These are phyloP conservation scores for Gorgonomyces haynaldii DNA, from an alignment of 192 early-diverging fungal species.

Conservation along the genomic window DNA sequence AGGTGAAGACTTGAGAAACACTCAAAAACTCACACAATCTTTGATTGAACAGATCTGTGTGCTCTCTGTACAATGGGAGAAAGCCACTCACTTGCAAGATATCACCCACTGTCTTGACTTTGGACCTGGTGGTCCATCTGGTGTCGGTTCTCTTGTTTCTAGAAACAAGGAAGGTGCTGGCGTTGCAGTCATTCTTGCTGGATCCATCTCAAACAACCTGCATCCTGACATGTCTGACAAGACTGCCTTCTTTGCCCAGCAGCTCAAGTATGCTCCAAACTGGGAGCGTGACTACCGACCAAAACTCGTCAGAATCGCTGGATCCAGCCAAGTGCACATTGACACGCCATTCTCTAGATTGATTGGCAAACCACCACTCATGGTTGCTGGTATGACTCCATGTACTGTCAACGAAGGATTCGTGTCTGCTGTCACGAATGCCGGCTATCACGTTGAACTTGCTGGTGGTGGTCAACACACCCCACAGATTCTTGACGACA, in stretches of 20 bases:
- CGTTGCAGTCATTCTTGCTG: slow-evolving; percentile 57
- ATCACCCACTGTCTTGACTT: slow-evolving; percentile 90
- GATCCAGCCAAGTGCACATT: slow-evolving; percentile 65
- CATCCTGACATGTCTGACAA: slow-evolving; percentile 3
- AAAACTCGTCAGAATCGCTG: slow-evolving; percentile 58
- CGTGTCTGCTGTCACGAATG: slow-evolving; percentile 74
- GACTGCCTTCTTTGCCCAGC: neutral
- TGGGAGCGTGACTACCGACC: slow-evolving; percentile 82
- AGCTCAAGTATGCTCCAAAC: slow-evolving; percentile 44
- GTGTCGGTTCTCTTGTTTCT: slow-evolving; percentile 72
- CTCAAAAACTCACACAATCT: slow-evolving; percentile 43
- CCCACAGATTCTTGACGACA: slow-evolving; percentile 50
- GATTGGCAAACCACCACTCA: slow-evolving; percentile 77
- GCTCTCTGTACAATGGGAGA: slow-evolving; percentile 65
- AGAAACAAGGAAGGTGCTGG: slow-evolving; percentile 84
- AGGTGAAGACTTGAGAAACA: slow-evolving; percentile 55
- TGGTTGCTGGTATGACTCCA: slow-evolving; percentile 94
- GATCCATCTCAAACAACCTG: too few relatives aligned
- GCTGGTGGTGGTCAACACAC: slow-evolving; percentile 86
- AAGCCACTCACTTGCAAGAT: slow-evolving; percentile 36
- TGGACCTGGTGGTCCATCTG: slow-evolving; percentile 74
- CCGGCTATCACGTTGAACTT: slow-evolving; percentile 84
- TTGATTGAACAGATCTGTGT: slow-evolving; percentile 63
- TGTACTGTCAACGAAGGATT: slow-evolving; percentile 68
- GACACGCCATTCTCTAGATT: slow-evolving; percentile 78